Evolutionary conservation across 176 grass and related monocot species (phyloP).

Genomic region (Aegilops bicornis): DNA sequence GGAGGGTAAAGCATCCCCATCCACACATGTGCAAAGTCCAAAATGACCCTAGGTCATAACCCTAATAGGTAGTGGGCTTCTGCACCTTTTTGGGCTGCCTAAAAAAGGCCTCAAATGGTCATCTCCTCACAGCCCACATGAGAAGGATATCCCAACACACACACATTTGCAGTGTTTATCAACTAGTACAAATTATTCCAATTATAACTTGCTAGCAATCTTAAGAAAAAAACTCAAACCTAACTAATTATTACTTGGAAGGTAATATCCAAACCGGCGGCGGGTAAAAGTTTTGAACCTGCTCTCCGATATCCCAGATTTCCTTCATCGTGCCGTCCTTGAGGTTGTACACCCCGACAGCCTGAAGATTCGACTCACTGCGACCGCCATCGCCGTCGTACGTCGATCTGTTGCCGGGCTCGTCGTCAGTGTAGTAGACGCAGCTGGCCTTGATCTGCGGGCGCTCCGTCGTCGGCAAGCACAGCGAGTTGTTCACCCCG

Average conservation of each 20-base stretch:
- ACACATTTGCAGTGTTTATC: not conserved
- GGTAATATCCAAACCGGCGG: not conserved
- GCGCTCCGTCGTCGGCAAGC: not conserved
- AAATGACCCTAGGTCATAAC: no score
- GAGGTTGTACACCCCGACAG: not conserved
- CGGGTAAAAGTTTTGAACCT: not conserved
- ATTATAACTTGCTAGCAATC: not conserved
- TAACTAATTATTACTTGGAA: not conserved
- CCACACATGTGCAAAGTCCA: no score
- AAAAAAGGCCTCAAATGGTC: no score
- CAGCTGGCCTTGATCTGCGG: not conserved
- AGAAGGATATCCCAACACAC: no score
- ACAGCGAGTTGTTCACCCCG: slow-evolving; percentile 1
- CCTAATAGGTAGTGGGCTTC: no score
- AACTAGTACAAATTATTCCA: not conserved
- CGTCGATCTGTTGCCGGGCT: not conserved
- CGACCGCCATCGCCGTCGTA: not conserved
- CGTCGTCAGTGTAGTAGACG: not conserved
- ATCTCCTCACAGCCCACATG: no score
- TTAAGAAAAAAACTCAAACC: not conserved
- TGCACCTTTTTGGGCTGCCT: no score
- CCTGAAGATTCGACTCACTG: not conserved
- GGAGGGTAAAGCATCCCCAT: no score
- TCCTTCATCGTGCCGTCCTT: not conserved
- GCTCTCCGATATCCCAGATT: not conserved